Evolutionary conservation across 2,329 filamentous ascomycete species (phyloP).

Genomic region (Microcyclosporella mali): DNA sequence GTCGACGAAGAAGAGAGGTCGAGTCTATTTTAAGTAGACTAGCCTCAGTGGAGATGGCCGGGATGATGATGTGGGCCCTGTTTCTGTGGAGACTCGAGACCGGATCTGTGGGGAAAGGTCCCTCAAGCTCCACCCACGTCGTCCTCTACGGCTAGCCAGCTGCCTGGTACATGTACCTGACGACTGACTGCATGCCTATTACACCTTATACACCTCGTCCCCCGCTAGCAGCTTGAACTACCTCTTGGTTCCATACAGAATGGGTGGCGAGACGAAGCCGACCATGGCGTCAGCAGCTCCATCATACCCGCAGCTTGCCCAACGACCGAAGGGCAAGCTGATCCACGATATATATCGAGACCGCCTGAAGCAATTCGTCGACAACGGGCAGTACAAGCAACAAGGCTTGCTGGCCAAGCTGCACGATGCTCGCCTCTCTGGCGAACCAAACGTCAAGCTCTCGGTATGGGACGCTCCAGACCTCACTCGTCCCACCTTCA

Average conservation of each 20-base stretch:
- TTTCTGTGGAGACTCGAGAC: constrained; percentile 1
- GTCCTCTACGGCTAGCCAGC: no score
- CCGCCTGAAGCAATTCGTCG: constrained; percentile 75
- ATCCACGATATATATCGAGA: constrained; percentile 82
- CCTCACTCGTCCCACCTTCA: constrained; percentile 73
- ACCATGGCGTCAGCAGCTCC: constrained; percentile 26
- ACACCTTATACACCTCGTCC: background rate
- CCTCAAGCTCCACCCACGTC: background rate
- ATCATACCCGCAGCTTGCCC: constrained; percentile 45
- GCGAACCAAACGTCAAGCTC: constrained; percentile 72
- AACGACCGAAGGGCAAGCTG: constrained; percentile 61
- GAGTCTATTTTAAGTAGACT: no score
- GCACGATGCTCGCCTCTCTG: constrained; percentile 60
- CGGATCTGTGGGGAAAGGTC: no score
- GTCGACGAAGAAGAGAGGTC: no score
- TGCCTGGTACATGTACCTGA: constrained; percentile 1
- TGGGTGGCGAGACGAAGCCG: constrained; percentile 34
- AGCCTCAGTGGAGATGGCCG: no score
- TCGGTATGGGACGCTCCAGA: constrained; percentile 61
- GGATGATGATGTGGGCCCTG: no score
- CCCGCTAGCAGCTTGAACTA: background rate
- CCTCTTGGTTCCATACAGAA: constrained; percentile 12
- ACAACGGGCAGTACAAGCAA: constrained; percentile 55
- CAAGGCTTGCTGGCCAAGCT: constrained; percentile 56
- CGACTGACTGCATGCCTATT: no score